Evolutionary conservation across 495 filamentous ascomycete species (phyloP), one percentile per base, ranked within the genome.

Genomic region (Penicillium verhagenii): DNA sequence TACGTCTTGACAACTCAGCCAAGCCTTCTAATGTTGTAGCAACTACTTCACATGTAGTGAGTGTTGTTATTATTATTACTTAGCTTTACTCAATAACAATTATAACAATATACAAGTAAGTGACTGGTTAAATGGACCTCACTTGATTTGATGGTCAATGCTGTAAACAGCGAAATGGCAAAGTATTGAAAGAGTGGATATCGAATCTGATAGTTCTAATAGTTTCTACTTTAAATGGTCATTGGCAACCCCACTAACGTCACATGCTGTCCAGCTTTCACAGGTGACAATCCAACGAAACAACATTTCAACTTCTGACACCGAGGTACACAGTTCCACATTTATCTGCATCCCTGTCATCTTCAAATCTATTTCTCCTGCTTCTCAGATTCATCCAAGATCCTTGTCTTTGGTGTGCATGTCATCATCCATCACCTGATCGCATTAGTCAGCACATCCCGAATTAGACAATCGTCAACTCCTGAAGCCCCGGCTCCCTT

Each of bases 381-480:
- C 3, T 6, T 35, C 13, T n/a, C 2, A 35, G 3, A n/a, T n/a
- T n/a, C 33, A 35, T 35, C 38, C n/a, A 42, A 6, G 21, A 20
- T 19, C 6, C 4, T 42, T 6, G 11, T 14, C 42, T 8, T 6
- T n/a, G 19, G 14, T 47, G 31, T 47, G 19, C 31, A 29, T 28
- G 11, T 23, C 11, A 40, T 47, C 13, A 55, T 50, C 53, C 54
- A 60, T 69, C 66, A 69, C 66, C 54, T 66, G 65, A 64, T 39
- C 46, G n/a, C 57, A 53, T 70, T 53, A 70, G 35, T 69, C 61
- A 69, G 40, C 64, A 11, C 14, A 42, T 56, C 57, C 47, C 56
- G 31, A 58, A 60, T 44, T 59, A 59, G 60, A 58, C 55, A 57
- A 56, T 65, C 53, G 50, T 59, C 58, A 61, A 66, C 63, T 69